phyloP scores from a whole-genome alignment of 768 basidiomycete species.

The Boletus sp. region DNA sequence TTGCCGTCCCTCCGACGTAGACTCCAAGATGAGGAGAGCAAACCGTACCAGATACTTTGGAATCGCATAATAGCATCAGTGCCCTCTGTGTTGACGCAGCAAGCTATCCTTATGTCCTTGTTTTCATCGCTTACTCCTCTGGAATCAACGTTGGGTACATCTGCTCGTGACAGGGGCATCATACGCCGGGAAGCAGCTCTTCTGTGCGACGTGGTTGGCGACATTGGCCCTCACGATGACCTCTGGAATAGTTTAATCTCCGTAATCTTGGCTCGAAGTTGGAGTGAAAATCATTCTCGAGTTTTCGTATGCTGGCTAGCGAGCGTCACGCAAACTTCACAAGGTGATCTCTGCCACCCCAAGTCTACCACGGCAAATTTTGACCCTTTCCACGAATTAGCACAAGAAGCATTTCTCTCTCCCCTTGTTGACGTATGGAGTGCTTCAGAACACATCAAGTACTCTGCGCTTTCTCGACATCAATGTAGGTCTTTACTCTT shows the following conservation, averaged over 20 bases:
- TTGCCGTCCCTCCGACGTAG: constrained; percentile 49
- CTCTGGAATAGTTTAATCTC: constrained; percentile 49
- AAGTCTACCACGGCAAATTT: not conserved
- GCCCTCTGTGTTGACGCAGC: constrained; percentile 51
- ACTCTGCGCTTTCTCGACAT: constrained; percentile 73
- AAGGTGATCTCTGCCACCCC: constrained; percentile 26
- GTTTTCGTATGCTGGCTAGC: constrained; percentile 72
- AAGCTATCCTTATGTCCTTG: constrained; percentile 58
- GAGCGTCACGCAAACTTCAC: constrained; percentile 38
- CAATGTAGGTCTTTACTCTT: constrained; percentile 53
- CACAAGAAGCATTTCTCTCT: constrained; percentile 47
- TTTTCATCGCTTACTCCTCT: constrained; percentile 45
- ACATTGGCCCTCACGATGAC: constrained; percentile 41
- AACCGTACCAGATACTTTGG: constrained; percentile 53
- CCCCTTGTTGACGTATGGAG: constrained; percentile 67
- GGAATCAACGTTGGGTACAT: constrained; percentile 32
- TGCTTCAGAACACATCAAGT: constrained; percentile 72
- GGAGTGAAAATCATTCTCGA: constrained; percentile 57
- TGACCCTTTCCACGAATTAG: constrained; percentile 26
- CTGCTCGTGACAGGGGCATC: constrained; percentile 36
- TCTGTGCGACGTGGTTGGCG: constrained; percentile 54
- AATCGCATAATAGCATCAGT: constrained; percentile 42
- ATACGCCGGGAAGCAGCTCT: constrained; percentile 57
- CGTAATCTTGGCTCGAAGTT: constrained; percentile 54
- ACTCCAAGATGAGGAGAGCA: constrained; percentile 23